Conservation (phyloP, 2,329 filamentous ascomycete genomes). For the Nemania serpens region DNA sequence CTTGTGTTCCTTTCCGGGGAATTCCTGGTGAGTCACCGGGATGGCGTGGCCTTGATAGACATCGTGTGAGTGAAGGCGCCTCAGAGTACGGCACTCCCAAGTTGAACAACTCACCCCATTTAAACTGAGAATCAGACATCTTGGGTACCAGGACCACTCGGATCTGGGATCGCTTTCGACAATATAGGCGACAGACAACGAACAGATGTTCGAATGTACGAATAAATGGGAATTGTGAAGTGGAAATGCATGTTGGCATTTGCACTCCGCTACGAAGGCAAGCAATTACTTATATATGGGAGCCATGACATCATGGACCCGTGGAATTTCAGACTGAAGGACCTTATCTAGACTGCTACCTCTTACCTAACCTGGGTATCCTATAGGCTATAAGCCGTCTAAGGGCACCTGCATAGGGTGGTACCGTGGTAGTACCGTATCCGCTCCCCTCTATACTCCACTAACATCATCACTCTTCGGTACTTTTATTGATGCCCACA, state of each 20-base stretch:
- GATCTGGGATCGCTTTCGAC: neutral
- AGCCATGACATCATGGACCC: slow-evolving; percentile 37
- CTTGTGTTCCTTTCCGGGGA: slow-evolving; percentile 50
- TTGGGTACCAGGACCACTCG: neutral
- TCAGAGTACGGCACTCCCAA: no score
- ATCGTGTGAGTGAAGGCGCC: neutral
- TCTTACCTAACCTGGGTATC: no score
- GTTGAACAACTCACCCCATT: slow-evolving; percentile 38
- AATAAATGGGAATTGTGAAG: no score
- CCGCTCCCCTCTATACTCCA: no score
- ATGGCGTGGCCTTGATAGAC: slow-evolving; percentile 43
- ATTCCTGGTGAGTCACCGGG: slow-evolving; percentile 48
- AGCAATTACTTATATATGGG: neutral
- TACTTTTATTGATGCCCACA: no score
- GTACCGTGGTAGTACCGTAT: no score
- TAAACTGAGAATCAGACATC: slow-evolving; percentile 43
- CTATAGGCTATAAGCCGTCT: no score
- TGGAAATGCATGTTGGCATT: neutral
- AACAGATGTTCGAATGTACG: no score
- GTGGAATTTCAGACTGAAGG: no score
- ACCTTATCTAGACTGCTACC: no score
- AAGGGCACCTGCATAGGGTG: no score
- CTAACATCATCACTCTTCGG: no score
- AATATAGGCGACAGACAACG: neutral
- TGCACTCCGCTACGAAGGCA: neutral